Base-by-base conservation (phyloP, 441 rosid genomes). In the Iberis amara region DNA sequence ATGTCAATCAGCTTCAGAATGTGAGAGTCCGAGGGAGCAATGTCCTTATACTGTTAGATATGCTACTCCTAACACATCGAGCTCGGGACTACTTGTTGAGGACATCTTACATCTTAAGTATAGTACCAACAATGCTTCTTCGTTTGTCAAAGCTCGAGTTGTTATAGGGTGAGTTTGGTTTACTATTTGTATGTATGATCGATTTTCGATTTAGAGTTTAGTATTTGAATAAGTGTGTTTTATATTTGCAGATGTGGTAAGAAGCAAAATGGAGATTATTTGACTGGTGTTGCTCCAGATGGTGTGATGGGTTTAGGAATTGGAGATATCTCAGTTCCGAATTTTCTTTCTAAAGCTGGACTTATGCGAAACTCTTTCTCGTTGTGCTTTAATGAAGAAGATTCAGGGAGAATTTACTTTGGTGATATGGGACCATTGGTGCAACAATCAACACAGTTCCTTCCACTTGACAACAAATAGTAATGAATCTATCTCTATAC, bases 281-380 rank as follows among this genome's bases (percentile, higher is more conserved):
- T 88, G 68, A 67, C 72, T 40, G 94, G 89, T 36, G 74, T 68
- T 70, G 94, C 90, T 53, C 96, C 91, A 53, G 91, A 88, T 73
- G 94, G 96, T 62, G 74, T 88, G 52, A 70, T 82, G 89, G 96
- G 94, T 28, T 74, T 88, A 69, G 96, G 96, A 21, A 81, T 63
- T 55, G 74, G 81, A 39, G 89, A 82, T 15, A 71, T 78, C 55
- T 79, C 94, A 39, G 91, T 88, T 72, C 94, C 91, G 7, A 80
- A 83, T 71, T 68, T 79, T 54, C 85, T 85, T 59, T 81, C 94
- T 42, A 79, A 76, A 73, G 78, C 82, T 48, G 94, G 87, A 61
- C 68, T 88, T 36, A 66, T 82, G 49, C 61, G 62, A 14, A 78
- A 88, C 71, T 82, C 96, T 24, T 88, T 82, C 69, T 85, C 96